phyloP scores from a whole-genome alignment of 257 asterid genomes.

The Agastache rugosa region DNA sequence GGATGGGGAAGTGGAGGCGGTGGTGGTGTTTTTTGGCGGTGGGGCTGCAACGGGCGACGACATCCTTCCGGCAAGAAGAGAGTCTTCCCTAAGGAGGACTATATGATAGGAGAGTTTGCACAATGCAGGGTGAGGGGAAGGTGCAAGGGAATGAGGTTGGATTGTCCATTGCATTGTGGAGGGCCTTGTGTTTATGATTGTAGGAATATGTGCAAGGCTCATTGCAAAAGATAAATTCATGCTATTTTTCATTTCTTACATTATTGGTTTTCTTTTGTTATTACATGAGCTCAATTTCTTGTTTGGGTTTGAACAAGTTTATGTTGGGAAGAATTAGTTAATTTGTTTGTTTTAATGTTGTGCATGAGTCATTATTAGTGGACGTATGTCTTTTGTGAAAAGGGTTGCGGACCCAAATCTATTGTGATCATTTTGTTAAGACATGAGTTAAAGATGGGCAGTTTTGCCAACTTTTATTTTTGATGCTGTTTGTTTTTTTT shows the following conservation, averaged over 20 bases:
- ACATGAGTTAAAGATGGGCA: neutral
- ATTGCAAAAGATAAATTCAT: slow-evolving; percentile 39
- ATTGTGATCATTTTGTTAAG: slow-evolving; percentile 15
- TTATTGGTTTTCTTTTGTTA: neutral
- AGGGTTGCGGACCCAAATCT: slow-evolving; percentile 11
- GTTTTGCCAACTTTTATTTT: slow-evolving; percentile 24
- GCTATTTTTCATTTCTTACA: neutral
- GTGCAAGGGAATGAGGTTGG: slow-evolving; percentile 47
- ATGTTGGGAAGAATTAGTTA: neutral
- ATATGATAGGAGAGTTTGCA: slow-evolving; percentile 45
- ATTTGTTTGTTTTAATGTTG: slow-evolving; percentile 8
- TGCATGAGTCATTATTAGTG: slow-evolving; percentile 24
- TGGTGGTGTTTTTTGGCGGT: slow-evolving; percentile 42
- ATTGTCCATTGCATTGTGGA: slow-evolving; percentile 49
- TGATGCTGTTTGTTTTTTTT: slow-evolving; percentile 12
- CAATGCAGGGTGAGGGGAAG: slow-evolving; percentile 43
- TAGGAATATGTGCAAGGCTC: slow-evolving; percentile 49
- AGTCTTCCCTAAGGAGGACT: slow-evolving; percentile 28
- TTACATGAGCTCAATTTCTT: neutral
- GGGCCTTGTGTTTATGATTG: slow-evolving; percentile 51
- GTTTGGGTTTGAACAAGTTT: neutral
- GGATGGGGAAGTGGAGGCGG: slow-evolving; percentile 45
- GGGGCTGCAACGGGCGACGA: slow-evolving; percentile 37
- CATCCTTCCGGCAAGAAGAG: slow-evolving; percentile 13
- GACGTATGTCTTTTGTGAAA: slow-evolving; percentile 11